Evolutionary conservation across 257 asterid genomes (phyloP).

Genomic region (Lavandula angustifolia): DNA sequence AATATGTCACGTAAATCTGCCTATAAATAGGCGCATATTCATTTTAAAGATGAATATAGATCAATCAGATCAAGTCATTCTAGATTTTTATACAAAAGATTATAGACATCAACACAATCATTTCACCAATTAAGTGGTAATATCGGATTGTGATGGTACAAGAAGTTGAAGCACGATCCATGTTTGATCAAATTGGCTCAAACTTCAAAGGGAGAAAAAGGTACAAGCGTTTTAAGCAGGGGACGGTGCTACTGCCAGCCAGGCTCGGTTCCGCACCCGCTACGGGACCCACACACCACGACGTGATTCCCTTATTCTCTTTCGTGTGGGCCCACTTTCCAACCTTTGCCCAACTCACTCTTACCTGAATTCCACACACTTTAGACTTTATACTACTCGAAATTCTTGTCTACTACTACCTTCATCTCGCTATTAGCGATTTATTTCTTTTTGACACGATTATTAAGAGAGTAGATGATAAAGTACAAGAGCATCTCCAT

Average conservation of each 20-base stretch:
- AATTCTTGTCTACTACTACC: too few relatives aligned
- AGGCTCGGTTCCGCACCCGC: background rate
- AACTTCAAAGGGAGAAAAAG: too few relatives aligned
- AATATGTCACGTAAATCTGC: too few relatives aligned
- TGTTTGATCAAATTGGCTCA: background rate
- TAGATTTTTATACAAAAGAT: too few relatives aligned
- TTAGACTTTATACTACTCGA: background rate
- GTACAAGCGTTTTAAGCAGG: background rate
- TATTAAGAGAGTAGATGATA: too few relatives aligned
- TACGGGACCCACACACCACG: slow-evolving; percentile 21
- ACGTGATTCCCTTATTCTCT: slow-evolving; percentile 28
- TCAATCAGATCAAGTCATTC: background rate
- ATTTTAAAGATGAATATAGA: background rate
- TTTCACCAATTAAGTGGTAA: too few relatives aligned
- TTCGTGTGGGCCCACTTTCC: slow-evolving; percentile 14
- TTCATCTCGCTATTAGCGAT: too few relatives aligned
- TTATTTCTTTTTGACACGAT: background rate
- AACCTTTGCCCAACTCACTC: slow-evolving; percentile 30
- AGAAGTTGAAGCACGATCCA: background rate
- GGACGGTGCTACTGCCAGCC: slow-evolving; percentile 34
- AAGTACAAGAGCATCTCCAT: too few relatives aligned
- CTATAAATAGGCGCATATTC: too few relatives aligned
- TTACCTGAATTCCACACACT: slow-evolving; percentile 23
- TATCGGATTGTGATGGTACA: too few relatives aligned
- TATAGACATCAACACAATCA: too few relatives aligned